phyloP scores from a whole-genome alignment of 2,329 filamentous ascomycete species.

The Fusarium sp. region DNA sequence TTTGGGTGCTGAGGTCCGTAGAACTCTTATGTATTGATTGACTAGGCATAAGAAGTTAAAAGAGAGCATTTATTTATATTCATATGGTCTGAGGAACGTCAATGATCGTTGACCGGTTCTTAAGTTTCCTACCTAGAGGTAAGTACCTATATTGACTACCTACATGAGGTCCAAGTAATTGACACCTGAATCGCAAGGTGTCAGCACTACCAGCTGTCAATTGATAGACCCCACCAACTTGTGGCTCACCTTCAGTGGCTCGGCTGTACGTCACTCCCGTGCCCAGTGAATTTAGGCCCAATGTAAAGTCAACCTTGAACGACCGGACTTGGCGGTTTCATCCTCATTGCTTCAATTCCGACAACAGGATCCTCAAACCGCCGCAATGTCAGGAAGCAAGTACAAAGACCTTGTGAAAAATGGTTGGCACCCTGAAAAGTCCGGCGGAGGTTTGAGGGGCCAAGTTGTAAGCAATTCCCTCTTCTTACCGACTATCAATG shows the following conservation, averaged over 20 bases:
- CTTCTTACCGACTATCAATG: constrained; percentile 3
- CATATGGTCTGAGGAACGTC: neutral
- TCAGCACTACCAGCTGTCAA: constrained; percentile 14
- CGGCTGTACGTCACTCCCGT: constrained; percentile 37
- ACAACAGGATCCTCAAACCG: neutral
- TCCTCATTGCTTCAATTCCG: constrained; percentile 5
- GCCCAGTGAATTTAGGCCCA: constrained; percentile 24
- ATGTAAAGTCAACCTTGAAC: constrained; percentile 24
- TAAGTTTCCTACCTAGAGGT: no score
- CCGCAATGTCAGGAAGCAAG: constrained; percentile 56
- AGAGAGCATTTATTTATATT: neutral
- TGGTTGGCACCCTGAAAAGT: constrained; percentile 67
- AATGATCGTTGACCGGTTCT: no score
- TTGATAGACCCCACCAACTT: constrained; percentile 34
- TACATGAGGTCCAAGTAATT: neutral
- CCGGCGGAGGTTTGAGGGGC: constrained; percentile 55
- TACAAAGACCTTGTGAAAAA: constrained; percentile 64
- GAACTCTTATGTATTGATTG: neutral
- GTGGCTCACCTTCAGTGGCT: constrained; percentile 39
- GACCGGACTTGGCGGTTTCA: constrained; percentile 1
- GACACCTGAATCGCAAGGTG: constrained; percentile 41
- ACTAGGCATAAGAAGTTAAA: neutral
- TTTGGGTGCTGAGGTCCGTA: neutral
- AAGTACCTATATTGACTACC: no score
- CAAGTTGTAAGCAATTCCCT: constrained; percentile 57